Conservation (phyloP, 495 filamentous ascomycete genomes). For the Hypoxylon trugodes region DNA sequence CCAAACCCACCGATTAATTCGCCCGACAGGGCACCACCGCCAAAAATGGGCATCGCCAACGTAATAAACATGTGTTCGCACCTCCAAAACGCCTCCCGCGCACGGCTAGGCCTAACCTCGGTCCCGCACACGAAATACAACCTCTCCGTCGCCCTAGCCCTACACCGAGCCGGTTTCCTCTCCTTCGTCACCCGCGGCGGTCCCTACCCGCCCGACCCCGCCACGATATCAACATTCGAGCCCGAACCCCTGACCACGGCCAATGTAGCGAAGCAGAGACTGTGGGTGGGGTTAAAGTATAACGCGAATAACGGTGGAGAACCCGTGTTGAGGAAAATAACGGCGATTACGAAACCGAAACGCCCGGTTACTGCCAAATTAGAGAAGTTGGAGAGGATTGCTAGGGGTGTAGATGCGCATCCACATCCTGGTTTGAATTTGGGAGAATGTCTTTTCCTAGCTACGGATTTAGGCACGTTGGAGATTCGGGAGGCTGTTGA, state of each 20-base stretch:
- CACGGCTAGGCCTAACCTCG: slow-evolving; percentile 85
- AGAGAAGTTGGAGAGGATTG: slow-evolving; percentile 65
- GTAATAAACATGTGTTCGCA: slow-evolving; percentile 87
- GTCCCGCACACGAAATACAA: slow-evolving; percentile 84
- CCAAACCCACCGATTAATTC: not conserved
- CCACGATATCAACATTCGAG: slow-evolving; percentile 57
- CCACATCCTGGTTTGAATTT: slow-evolving; percentile 77
- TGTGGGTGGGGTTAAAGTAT: slow-evolving; percentile 97
- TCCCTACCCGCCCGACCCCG: slow-evolving; percentile 67
- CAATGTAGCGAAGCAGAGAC: slow-evolving; percentile 77
- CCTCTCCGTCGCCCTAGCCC: slow-evolving; percentile 74
- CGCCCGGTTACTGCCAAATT: slow-evolving; percentile 72
- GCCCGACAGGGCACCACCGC: slow-evolving; percentile 25
- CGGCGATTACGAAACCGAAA: slow-evolving; percentile 78
- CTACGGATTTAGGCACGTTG: slow-evolving; percentile 80
- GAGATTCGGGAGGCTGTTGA: slow-evolving; percentile 88
- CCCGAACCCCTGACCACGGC: slow-evolving; percentile 73
- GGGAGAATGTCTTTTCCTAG: slow-evolving; percentile 85
- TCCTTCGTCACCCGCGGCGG: slow-evolving; percentile 83
- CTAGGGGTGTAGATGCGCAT: slow-evolving; percentile 69
- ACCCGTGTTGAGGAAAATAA: slow-evolving; percentile 79
- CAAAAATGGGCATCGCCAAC: slow-evolving; percentile 83
- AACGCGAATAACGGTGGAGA: slow-evolving; percentile 68
- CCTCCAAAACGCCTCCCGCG: slow-evolving; percentile 90
- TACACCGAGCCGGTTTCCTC: slow-evolving; percentile 86